Base-by-base conservation (phyloP, 176 grass and related monocot species). In the Oryza glaberrima region DNA sequence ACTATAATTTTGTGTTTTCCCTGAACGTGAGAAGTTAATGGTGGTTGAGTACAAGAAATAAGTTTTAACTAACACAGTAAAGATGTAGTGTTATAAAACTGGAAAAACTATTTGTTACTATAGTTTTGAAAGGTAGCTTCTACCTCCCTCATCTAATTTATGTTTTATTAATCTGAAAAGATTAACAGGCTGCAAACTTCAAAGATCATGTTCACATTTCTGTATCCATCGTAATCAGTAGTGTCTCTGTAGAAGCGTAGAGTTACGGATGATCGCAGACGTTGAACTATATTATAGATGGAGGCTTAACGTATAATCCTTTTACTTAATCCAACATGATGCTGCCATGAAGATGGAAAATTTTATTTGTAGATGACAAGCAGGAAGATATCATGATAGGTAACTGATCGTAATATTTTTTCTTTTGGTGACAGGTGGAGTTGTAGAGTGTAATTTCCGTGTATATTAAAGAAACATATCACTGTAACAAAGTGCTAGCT, bases 11-110 rank as follows among this genome's bases (percentile, higher is more conserved):
- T 63, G 58, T 84, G 47, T 58, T 44, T 61, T 81, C n/a, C 38
- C 49, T 60, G 79, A 75, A 47, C 65, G 38, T 82, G 36, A 80
- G 68, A 82, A 87, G 91, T 92, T 94, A 88, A 83, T 94, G 77
- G 78, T 88, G 88, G 81, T 93, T 81, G 74, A 83, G 82, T 80
- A 68, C 81, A 96, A 90, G 86, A 91, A 96, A 69, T 75, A 90
- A 90, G 52, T 84, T 82, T 65, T 96, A 96, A 96, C 84, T 93
- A 93, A 93, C 79, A 82, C 54, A 65, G 58, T 26, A 23, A 54
- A 56, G 75, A 76, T 80, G 47, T 28, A 75, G 40, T 82, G 41
- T 76, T 72, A 82, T 51, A 34, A 5, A 46, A 77, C 30, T 58
- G 78, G 44, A 81, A 82, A 73, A 64, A 61, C 70, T 89, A 74